Evolutionary conservation across 495 filamentous ascomycete species (phyloP), one percentile per base, ranked within the genome.

Genomic region (Lichenothelia convexa): DNA sequence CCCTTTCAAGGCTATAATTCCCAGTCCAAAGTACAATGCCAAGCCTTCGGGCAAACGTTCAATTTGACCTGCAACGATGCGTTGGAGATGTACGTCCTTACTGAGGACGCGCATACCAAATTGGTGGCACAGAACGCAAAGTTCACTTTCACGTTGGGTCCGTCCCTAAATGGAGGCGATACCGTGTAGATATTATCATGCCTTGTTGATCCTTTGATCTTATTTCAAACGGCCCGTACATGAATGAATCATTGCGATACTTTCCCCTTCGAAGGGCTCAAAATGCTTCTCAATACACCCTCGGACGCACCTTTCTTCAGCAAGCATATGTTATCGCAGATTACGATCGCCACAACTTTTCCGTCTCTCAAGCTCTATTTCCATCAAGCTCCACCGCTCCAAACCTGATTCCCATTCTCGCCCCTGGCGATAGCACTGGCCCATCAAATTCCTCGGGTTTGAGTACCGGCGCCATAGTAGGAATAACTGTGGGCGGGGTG

Each of bases 301-400:
- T 59, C 12, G 55, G 55, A 9, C 46, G 55, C 8, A 36, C 46
- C 0, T 54, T 59, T 39, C 39, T 59, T n/a, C 55, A 59, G 34
- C 43, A 57, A 35, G 49, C 55, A 1, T 59, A 59, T 27, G 18
- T 59, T 19, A 42, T 50, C 13, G 49, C 47, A 8, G 47, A 59
- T 40, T 59, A 53, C 26, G 54, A 55, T 5, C 41, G 43, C 12
- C 16, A 12, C 2, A 47, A 51, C 22, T 55, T 55, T 41, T 44
- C 46, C 7, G 34, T 59, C 11, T 32, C 21, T 7, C 44, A 43
- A 40, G 44, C 44, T 9, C 11, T 18, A n/a, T 37, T 34, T 29
- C 39, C 35, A 6, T 23, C 30, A 15, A 35, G 23, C 3, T 31
- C 21, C 15, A 30, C 35, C 12, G 5, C 32, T 15, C 36, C 54